A percentile compares a stretch with the other conserved stretches of the same genome.
Conservation (phyloP, 169 alveolate genomes). For the Plasmodium gaboni region DNA sequence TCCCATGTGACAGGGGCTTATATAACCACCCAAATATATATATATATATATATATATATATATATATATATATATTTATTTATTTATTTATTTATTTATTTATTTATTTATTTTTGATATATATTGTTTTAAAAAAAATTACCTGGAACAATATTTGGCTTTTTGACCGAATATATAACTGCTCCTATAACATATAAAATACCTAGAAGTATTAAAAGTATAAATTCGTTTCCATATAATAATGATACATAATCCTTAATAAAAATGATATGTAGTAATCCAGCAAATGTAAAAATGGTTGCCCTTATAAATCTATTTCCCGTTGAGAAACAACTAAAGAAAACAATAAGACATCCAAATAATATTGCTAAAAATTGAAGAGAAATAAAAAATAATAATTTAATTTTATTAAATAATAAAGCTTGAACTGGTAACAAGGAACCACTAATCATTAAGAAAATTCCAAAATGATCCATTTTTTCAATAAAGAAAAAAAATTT, state of each 20-base stretch:
- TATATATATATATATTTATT: not conserved
- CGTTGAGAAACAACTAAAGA: constrained; percentile 23
- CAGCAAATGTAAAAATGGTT: constrained; percentile 69
- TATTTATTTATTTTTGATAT: no score
- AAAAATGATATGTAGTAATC: constrained; percentile 70
- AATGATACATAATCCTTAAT: constrained; percentile 40
- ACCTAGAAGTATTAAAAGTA: constrained; percentile 42
- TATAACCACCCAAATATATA: not conserved
- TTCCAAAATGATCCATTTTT: constrained; percentile 75
- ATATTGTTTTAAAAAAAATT: not conserved
- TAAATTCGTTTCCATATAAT: constrained; percentile 56
- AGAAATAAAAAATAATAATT: constrained; percentile 33
- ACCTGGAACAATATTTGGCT: constrained; percentile 80
- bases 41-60: not conserved
- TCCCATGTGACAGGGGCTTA: no score
- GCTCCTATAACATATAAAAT: constrained; percentile 80
- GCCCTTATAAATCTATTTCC: constrained; percentile 73
- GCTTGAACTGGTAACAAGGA: constrained; percentile 78
- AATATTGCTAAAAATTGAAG: constrained; percentile 77
- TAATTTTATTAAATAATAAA: constrained; percentile 54
- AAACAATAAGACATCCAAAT: constrained; percentile 72
- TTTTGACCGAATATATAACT: constrained; percentile 78
- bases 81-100: no score
- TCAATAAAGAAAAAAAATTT: constrained; percentile 31
- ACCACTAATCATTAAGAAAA: constrained; percentile 86